Conservation (phyloP, 2,329 filamentous ascomycete species). For the Fusarium temperatum region DNA sequence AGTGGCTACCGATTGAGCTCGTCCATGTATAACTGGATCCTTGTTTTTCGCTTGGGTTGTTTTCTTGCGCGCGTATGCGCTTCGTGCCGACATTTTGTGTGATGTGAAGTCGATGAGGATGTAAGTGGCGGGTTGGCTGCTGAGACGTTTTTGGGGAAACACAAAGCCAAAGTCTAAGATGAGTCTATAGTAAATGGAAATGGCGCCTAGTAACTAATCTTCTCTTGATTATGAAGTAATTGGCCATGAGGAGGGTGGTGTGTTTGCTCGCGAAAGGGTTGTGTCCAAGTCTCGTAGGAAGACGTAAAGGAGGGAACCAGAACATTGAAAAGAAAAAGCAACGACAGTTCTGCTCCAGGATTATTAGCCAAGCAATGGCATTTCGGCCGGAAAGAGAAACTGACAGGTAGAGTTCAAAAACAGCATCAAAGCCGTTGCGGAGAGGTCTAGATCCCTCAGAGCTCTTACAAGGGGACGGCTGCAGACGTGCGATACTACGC, state of each 20-base stretch:
- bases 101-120: neutral
- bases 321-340: neutral
- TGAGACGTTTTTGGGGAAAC: neutral
- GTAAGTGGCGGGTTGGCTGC: neutral
- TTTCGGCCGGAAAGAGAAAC: neutral
- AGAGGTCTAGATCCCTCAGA: conserved; percentile 6
- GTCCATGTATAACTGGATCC: conserved; percentile 36
- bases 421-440: neutral
- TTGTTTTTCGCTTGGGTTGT: conserved; percentile 58
- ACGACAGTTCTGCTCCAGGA: neutral
- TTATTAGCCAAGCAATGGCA: neutral
- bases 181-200: neutral
- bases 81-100: conserved; percentile 63
- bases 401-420: neutral
- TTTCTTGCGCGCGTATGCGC: conserved; percentile 67
- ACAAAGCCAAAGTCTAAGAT: neutral
- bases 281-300: neutral
- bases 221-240: neutral
- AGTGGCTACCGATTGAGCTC: conserved; percentile 48
- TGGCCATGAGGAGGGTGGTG: neutral
- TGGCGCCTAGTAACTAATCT: neutral
- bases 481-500: conserved; percentile 7
- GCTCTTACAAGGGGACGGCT: conserved; percentile 8
- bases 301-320: neutral
- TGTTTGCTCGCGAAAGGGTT: neutral